These are phyloP conservation scores for Penicillium brevicompactum DNA, from an alignment of 2,329 filamentous ascomycete genomes.

Conservation along the genomic window DNA sequence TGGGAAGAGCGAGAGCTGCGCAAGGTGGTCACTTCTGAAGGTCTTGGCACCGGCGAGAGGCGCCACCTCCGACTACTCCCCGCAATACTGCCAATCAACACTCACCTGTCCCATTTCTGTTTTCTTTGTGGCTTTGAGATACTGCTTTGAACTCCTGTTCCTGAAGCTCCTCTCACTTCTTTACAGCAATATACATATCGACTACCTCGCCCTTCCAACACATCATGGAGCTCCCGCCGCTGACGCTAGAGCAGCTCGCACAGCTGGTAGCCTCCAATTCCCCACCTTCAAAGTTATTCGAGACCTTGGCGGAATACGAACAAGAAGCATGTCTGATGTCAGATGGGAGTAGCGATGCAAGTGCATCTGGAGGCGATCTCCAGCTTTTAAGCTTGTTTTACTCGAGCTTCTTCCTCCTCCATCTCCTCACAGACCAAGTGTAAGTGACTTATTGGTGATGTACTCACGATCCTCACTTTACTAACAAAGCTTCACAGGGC, in stretches of 20 bases:
- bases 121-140: background rate
- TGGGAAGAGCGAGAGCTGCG: constrained; percentile 34
- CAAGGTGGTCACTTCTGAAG: constrained; percentile 46
- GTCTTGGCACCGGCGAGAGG: constrained; percentile 40
- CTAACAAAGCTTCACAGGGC: constrained; percentile 23
- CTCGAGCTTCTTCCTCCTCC: constrained; percentile 42
- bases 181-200: background rate
- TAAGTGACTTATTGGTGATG: constrained; percentile 20
- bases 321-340: constrained; percentile 35
- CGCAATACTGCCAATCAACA: constrained; percentile 25
- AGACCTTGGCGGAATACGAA: constrained; percentile 39
- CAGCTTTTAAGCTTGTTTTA: constrained; percentile 42
- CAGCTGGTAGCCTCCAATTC: constrained; percentile 30
- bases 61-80: constrained; percentile 35
- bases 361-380: constrained; percentile 20
- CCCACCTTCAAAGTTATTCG: constrained; percentile 37
- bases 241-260: constrained; percentile 35
- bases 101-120: background rate
- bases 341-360: constrained; percentile 14
- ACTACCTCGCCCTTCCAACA: background rate
- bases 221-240: constrained; percentile 33
- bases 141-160: no score
- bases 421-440: constrained; percentile 44
- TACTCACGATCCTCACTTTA: background rate
- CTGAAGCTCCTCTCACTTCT: no score